A percentile compares a stretch with the other conserved stretches of the same genome.
These are phyloP conservation scores for Glycyrrhiza uralensis DNA, from an alignment of 306 rosid species.

Conservation along the genomic window DNA sequence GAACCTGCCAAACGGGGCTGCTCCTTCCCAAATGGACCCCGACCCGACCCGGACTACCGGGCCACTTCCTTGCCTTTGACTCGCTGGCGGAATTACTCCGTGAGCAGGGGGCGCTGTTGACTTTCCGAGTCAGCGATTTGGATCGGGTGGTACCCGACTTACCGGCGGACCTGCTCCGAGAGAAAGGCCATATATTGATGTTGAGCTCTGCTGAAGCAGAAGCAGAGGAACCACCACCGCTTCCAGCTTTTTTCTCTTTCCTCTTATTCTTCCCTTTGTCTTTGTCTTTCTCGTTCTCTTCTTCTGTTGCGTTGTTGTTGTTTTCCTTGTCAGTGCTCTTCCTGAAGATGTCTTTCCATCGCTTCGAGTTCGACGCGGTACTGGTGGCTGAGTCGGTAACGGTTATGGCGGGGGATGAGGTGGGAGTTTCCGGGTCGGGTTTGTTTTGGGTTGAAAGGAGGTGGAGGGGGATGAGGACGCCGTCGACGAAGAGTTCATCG, in stretches of 20 bases:
- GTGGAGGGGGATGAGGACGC: conserved; percentile 74
- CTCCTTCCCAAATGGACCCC: conserved; percentile 83
- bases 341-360: conserved; percentile 78
- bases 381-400: not conserved
- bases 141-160: conserved; percentile 51
- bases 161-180: conserved; percentile 82
- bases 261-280: conserved; percentile 49
- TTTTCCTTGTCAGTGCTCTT: conserved; percentile 52
- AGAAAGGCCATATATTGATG: conserved; percentile 90
- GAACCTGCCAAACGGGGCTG: conserved; percentile 92
- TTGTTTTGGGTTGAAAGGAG: conserved; percentile 26
- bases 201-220: conserved; percentile 67
- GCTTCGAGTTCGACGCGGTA: conserved; percentile 53
- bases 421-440: conserved; percentile 11
- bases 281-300: conserved; percentile 39
- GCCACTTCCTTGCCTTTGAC: conserved; percentile 78
- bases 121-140: conserved; percentile 43
- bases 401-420: not conserved
- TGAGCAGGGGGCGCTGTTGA: conserved; percentile 91
- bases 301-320: conserved; percentile 15
- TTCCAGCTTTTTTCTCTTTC: conserved; percentile 48
- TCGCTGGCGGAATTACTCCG: conserved; percentile 89
- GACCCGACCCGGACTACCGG: conserved; percentile 65
- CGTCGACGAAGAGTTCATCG: conserved; percentile 73
- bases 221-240: conserved; percentile 21